These are phyloP conservation scores for Kickxella alabastrina DNA, from an alignment of 192 early-diverging fungal genomes.

Conservation along the genomic window DNA sequence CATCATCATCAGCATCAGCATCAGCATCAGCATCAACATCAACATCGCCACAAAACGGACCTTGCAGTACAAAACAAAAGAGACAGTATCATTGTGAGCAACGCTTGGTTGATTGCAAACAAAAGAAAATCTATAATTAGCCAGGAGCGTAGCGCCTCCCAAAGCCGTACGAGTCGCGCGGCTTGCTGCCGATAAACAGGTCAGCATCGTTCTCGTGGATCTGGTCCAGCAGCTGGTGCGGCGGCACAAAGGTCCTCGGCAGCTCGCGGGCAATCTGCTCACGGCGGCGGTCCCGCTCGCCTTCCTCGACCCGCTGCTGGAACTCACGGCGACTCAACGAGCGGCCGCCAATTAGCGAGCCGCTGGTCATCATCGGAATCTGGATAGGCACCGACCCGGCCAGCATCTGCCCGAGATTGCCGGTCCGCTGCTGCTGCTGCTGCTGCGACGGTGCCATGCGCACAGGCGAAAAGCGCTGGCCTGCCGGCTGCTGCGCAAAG, in stretches of 20 bases:
- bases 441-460: not conserved
- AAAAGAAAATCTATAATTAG: no score
- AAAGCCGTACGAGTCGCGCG: conserved; percentile 38
- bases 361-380: conserved; percentile 33
- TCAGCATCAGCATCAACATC: no score
- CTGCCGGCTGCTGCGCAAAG: conserved; percentile 14
- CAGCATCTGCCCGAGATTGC: conserved; percentile 37
- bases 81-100: no score
- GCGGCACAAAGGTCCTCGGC: conserved; percentile 48
- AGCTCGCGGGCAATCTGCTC: conserved; percentile 27
- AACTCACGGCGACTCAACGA: conserved; percentile 33
- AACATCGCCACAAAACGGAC: no score
- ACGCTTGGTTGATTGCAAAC: no score
- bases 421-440: not conserved
- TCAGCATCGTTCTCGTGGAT: conserved; percentile 31
- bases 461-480: not conserved
- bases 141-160: conserved; percentile 34
- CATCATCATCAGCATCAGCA: no score
- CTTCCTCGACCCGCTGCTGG: conserved; percentile 25
- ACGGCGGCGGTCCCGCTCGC: conserved; percentile 21
- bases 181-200: conserved; percentile 46
- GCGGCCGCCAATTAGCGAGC: conserved; percentile 11
- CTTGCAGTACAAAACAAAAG: no score
- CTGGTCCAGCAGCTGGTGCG: conserved; percentile 39
- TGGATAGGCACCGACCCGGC: conserved; percentile 49